These are phyloP conservation scores for Solanum hybrid DNA, from an alignment of 305 asterid species.

Conservation along the genomic window DNA sequence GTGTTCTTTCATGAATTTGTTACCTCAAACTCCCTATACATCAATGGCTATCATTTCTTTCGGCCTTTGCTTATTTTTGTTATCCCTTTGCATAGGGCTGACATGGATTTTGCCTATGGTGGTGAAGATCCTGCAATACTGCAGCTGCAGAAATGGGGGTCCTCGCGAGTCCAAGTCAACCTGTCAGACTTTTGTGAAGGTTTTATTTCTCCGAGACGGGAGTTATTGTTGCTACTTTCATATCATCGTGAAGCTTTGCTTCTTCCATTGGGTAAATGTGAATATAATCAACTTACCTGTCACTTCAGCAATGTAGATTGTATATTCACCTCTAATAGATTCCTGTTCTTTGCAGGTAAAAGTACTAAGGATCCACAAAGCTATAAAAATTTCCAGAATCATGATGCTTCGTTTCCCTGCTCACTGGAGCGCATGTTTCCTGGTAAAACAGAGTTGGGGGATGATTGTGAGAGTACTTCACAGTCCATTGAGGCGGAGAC, in stretches of 20 bases:
- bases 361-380: conserved; percentile 28
- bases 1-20: neutral
- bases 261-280: conserved; percentile 73
- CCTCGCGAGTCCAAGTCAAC: conserved; percentile 51
- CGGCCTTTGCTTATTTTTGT: neutral
- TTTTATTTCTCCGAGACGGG: conserved; percentile 79
- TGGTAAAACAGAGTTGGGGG: conserved; percentile 24
- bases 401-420: conserved; percentile 5
- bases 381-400: conserved; percentile 16
- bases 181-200: conserved; percentile 72
- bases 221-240: conserved; percentile 53
- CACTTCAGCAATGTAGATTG: neutral
- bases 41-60: neutral
- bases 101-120: conserved; percentile 19
- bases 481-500: conserved; percentile 27
- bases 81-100: conserved; percentile 1
- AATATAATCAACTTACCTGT: conserved; percentile 1
- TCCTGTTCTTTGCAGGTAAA: conserved; percentile 30
- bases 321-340: neutral
- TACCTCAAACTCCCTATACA: neutral
- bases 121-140: conserved; percentile 56
- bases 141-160: conserved; percentile 80
- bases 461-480: conserved; percentile 28
- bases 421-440: conserved; percentile 23
- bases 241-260: conserved; percentile 54